Evolutionary conservation across 2,329 filamentous ascomycete species (phyloP), one percentile per base, ranked within the genome.

Genomic region (Botrytis porri): DNA sequence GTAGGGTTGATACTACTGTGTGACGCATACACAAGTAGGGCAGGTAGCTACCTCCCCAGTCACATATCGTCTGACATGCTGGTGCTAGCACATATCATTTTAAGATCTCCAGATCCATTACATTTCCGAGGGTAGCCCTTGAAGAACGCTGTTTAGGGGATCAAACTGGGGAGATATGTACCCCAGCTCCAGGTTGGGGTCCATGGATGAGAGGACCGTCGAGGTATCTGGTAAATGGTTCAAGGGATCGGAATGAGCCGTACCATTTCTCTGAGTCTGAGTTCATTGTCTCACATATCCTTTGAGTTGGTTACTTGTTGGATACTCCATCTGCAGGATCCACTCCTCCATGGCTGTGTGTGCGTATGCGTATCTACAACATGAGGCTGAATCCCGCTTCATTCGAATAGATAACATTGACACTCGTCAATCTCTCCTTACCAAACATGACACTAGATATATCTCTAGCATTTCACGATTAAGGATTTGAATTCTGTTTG

Each of bases 321-420:
- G 12, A 22, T n/a, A 39, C 51, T 29, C 25, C n/a, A n/a, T 51
- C 32, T 20, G 39, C 37, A 14, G 16, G 41, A 45, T 39, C 14
- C 45, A 66, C 41, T 67, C 35, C 32, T 14, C 39, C 45, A 67
- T 32, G 45, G 22, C 25, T 54, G 45, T 29, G 22, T n/a, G 12
- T 39, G 25, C n/a, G 12, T n/a, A 35, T 59, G 12, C 41, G 25
- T 45, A 45, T 43, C 61, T 43, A 1, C 4, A 43, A 63, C 37
- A 62, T 62, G 61, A 63, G 61, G 61, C 61, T 43, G 25, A 65
- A 48, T 32, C 62, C 45, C 62, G 62, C 29, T 65, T 63, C 12
- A 41, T 18, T n/a, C 16, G 37, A 43, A 16, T 41, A 62, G 60
- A 62, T 62, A 62, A 62, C 25, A 20, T 25, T 63, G 8, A 16